Conservation (phyloP, 768 basidiomycete species). For the Botryobasidium botryosum region DNA sequence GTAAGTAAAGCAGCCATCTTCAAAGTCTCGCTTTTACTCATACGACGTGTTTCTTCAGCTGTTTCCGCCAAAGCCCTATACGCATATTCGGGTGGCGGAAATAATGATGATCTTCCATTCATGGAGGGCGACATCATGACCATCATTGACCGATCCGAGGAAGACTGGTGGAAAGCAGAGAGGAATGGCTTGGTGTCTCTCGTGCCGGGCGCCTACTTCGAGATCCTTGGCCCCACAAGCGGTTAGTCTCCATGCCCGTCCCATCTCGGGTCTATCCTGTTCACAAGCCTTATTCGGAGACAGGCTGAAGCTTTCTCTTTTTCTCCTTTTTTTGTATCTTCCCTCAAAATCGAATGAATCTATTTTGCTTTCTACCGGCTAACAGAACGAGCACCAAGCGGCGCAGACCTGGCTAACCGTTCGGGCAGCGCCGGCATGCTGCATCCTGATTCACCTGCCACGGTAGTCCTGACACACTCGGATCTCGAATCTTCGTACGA, state of each 20-base stretch:
- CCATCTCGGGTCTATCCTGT: conserved; percentile 37
- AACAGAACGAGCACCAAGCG: conserved; percentile 2
- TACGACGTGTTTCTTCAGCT: conserved; percentile 18
- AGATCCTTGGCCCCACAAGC: conserved; percentile 58
- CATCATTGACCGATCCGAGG: conserved; percentile 70
- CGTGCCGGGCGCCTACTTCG: conserved; percentile 84
- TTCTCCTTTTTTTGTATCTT: conserved; percentile 14
- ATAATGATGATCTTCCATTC: conserved; percentile 73
- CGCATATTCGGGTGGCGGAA: conserved; percentile 42
- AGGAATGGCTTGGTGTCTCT: conserved; percentile 70
- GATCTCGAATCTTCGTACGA: conserved; percentile 30
- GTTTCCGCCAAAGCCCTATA: conserved; percentile 68
- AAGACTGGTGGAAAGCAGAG: conserved; percentile 95
- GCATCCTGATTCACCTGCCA: no score
- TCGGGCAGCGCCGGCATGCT: no score
- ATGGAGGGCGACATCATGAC: conserved; percentile 58
- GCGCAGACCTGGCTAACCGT: neutral
- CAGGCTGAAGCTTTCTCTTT: conserved; percentile 63
- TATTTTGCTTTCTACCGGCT: conserved; percentile 16
- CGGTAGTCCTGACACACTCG: no score
- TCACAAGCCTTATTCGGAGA: conserved; percentile 33
- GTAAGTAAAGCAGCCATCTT: conserved; percentile 27
- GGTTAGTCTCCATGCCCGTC: conserved; percentile 52
- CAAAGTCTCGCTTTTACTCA: no score
- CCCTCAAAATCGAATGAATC: conserved; percentile 1